Evolutionary conservation across 2,329 filamentous ascomycete species (phyloP).

Genomic region (Sclerotinia glacialis): DNA sequence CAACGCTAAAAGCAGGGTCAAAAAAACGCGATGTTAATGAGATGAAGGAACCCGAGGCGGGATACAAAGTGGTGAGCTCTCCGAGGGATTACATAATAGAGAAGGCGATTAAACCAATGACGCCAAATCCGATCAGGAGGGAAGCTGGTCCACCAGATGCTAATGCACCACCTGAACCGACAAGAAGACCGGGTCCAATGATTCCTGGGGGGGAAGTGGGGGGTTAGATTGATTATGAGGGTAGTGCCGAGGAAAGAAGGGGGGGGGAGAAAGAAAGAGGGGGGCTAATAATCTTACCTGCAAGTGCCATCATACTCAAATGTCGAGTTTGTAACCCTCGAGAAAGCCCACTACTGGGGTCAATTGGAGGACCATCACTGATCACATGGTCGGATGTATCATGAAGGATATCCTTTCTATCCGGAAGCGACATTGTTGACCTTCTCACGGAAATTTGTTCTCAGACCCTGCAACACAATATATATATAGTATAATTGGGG

Average conservation of each 20-base stretch:
- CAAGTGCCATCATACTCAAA: constrained; percentile 65
- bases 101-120: constrained; percentile 67
- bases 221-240: not conserved
- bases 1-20: constrained; percentile 66
- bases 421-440: not conserved
- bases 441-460: not conserved
- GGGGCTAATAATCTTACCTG: constrained; percentile 27
- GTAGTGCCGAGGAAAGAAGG: too few relatives aligned
- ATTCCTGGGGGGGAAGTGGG: constrained; percentile 42
- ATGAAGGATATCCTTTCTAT: not conserved
- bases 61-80: constrained; percentile 71
- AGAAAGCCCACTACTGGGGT: constrained; percentile 64
- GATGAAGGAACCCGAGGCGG: constrained; percentile 69
- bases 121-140: constrained; percentile 68
- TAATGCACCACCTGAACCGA: constrained; percentile 68
- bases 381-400: not conserved
- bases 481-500: not conserved
- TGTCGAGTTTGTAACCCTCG: constrained; percentile 66
- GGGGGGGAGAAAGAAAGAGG: not conserved
- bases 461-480: too few relatives aligned
- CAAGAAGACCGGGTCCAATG: constrained; percentile 67
- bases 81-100: constrained; percentile 62
- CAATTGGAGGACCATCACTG: constrained; percentile 31
- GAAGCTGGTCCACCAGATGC: constrained; percentile 67
- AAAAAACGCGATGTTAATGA: constrained; percentile 68